Percentiles rank a stretch among this genome's conserved stretches.
Conservation (phyloP, 345 rosid genomes). For the Psidium guajava region DNA sequence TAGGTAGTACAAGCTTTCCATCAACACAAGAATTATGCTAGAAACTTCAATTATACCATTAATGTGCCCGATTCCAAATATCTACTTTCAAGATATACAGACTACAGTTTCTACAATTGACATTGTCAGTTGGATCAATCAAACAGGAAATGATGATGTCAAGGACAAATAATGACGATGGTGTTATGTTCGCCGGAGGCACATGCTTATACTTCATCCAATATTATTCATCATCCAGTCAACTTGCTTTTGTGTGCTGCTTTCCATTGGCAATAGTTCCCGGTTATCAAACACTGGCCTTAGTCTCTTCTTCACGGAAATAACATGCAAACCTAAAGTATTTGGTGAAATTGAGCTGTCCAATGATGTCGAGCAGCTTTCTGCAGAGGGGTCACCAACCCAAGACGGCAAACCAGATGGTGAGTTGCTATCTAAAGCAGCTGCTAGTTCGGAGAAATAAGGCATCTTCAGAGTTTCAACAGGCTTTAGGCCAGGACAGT, state of each 20-base stretch:
- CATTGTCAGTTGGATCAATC: not conserved
- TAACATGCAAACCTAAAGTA: conserved; percentile 26
- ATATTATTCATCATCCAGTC: conserved; percentile 68
- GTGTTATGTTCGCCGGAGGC: conserved; percentile 13
- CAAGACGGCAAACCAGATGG: conserved; percentile 24
- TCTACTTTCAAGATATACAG: not conserved
- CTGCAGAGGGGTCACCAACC: conserved; percentile 51
- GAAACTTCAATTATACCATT: not conserved
- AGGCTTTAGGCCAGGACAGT: conserved; percentile 31
- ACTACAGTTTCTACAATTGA: not conserved
- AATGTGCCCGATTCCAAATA: not conserved
- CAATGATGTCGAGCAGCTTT: conserved; percentile 64
- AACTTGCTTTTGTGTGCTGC: conserved; percentile 44
- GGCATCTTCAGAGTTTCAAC: conserved; percentile 40
- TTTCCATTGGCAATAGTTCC: conserved; percentile 35
- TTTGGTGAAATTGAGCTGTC: conserved; percentile 53
- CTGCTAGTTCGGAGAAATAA: conserved; percentile 48
- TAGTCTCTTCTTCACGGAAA: conserved; percentile 42
- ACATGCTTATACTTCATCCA: conserved; percentile 19
- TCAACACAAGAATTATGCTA: not conserved
- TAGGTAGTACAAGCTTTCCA: not conserved
- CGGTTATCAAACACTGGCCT: conserved; percentile 37
- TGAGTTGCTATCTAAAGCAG: conserved; percentile 40
- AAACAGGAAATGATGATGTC: not conserved
- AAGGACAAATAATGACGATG: not conserved